Evolutionary conservation across 345 rosid species (phyloP).

Genomic region (Sonneratia caseolaris): DNA sequence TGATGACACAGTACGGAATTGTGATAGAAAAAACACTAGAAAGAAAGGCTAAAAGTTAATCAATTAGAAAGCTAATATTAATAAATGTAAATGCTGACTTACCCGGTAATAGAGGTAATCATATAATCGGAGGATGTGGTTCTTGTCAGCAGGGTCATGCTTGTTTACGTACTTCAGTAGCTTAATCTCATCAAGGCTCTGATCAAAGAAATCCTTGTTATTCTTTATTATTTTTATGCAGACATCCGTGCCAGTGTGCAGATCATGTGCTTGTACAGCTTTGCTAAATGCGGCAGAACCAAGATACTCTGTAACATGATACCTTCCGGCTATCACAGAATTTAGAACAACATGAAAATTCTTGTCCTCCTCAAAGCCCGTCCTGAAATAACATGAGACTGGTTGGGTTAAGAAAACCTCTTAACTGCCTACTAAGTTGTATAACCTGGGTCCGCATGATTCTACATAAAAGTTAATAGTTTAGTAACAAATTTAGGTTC

Average conservation of each 20-base stretch:
- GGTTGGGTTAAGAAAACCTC: background rate
- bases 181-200: constrained; percentile 98
- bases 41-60: background rate
- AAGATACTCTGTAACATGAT: constrained; percentile 97
- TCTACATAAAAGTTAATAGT: background rate
- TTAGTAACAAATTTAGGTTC: background rate
- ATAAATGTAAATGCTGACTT: constrained; percentile 20
- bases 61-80: background rate
- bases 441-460: background rate
- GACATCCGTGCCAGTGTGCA: constrained; percentile 96
- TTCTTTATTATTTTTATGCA: constrained; percentile 96
- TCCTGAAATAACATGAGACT: constrained; percentile 40
- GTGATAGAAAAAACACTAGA: background rate
- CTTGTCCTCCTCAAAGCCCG: constrained; percentile 99
- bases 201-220: constrained; percentile 99
- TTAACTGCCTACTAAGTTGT: background rate
- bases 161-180: constrained; percentile 96
- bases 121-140: constrained; percentile 91
- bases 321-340: constrained; percentile 92
- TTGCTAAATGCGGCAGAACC: constrained; percentile 99
- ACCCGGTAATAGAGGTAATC: constrained; percentile 97
- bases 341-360: constrained; percentile 91
- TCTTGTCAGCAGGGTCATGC: constrained; percentile 96
- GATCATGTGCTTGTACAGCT: constrained; percentile 99
- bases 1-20: background rate